Evolutionary conservation across 1,284 basidiomycete species (phyloP).

Genomic region (Phylloboletellus chloephorus): DNA sequence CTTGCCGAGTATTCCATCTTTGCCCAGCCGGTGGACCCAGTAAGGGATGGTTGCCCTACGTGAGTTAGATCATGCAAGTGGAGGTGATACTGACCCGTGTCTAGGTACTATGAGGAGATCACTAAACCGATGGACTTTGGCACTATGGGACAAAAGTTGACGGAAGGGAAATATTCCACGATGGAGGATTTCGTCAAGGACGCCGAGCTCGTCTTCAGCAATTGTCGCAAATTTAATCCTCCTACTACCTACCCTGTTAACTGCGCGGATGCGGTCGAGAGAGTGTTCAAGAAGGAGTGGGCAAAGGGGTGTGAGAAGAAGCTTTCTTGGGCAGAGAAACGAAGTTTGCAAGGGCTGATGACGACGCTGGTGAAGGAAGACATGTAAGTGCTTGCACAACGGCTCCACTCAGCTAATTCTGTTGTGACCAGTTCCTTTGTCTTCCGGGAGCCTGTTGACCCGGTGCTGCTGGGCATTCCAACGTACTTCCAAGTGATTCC

Average conservation of each 20-base stretch:
- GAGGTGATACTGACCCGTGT: slow-evolving; percentile 1
- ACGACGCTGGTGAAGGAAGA: slow-evolving; percentile 68
- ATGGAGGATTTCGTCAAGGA: slow-evolving; percentile 84
- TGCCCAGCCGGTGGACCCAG: slow-evolving; percentile 80
- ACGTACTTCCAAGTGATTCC: slow-evolving; percentile 81
- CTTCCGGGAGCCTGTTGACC: slow-evolving; percentile 85
- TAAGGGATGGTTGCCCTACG: slow-evolving; percentile 81
- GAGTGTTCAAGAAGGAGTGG: slow-evolving; percentile 84
- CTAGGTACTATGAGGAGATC: slow-evolving; percentile 91
- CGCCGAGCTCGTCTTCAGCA: slow-evolving; percentile 79
- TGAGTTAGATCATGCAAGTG: slow-evolving; percentile 37
- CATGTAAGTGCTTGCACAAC: slow-evolving; percentile 44
- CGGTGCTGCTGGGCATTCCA: slow-evolving; percentile 70
- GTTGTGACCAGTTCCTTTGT: slow-evolving; percentile 53
- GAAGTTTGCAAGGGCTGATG: slow-evolving; percentile 70
- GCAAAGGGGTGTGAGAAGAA: slow-evolving; percentile 68
- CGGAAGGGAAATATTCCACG: slow-evolving; percentile 60
- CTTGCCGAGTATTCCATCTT: slow-evolving; percentile 77
- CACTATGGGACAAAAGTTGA: slow-evolving; percentile 75
- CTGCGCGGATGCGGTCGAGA: slow-evolving; percentile 73
- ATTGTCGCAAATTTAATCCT: slow-evolving; percentile 88
- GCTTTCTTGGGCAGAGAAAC: slow-evolving; percentile 77
- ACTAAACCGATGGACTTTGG: slow-evolving; percentile 91
- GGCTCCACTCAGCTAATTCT: slow-evolving; percentile 3
- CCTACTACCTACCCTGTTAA: slow-evolving; percentile 69